phyloP scores from a whole-genome alignment of 1,284 basidiomycete genomes.

The Cryptococcus jaspeensis region DNA sequence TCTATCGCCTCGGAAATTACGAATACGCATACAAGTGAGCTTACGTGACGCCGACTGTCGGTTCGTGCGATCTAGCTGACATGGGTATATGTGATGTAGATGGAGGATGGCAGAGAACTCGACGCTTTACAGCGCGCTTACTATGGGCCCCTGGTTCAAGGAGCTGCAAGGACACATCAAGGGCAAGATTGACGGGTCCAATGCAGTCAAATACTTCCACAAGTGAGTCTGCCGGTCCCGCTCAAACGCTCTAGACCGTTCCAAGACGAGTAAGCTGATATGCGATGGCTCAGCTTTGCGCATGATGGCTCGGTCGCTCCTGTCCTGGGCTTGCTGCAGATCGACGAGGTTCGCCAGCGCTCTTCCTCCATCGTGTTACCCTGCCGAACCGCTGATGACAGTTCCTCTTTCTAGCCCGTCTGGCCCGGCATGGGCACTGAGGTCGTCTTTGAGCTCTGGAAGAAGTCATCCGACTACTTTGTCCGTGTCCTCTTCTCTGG shows the following conservation, averaged over 20 bases:
- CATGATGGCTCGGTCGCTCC: slow-evolving; percentile 44
- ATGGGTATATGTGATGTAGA: neutral
- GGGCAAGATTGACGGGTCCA: slow-evolving; percentile 16
- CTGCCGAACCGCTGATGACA: neutral
- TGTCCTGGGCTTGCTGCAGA: slow-evolving; percentile 38
- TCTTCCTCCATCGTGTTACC: neutral
- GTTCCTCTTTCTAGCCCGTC: slow-evolving; percentile 15
- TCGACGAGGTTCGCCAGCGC: slow-evolving; percentile 15
- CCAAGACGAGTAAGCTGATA: neutral
- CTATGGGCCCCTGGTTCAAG: slow-evolving; percentile 36
- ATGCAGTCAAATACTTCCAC: slow-evolving; percentile 33
- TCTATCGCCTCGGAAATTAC: slow-evolving; percentile 42
- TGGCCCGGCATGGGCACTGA: slow-evolving; percentile 48
- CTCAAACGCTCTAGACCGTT: no score
- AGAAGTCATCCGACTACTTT: slow-evolving; percentile 6
- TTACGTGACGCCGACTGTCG: neutral
- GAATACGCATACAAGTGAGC: slow-evolving; percentile 37
- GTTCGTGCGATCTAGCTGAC: no score
- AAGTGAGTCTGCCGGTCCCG: slow-evolving; percentile 41
- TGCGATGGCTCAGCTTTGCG: slow-evolving; percentile 27
- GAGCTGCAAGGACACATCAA: slow-evolving; percentile 33
- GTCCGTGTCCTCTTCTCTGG: slow-evolving; percentile 35
- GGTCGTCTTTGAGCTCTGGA: slow-evolving; percentile 42
- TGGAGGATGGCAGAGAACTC: slow-evolving; percentile 29
- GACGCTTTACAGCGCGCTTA: slow-evolving; percentile 29